Conservation (phyloP, 129 eudicot species). For the Daucus carota region DH1_v3.0 NC_030382.2:23507001-23507500, state of each 20-base stretch:
- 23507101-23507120: not conserved
- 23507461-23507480: no score
- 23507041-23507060: slow-evolving; percentile 31
- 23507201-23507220: slow-evolving; percentile 3
- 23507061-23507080: slow-evolving; percentile 58
- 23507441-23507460: no score
- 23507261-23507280: not conserved
- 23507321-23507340: not conserved
- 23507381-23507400: no score
- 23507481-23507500: no score
- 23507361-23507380: no score
- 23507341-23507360: no score
- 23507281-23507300: slow-evolving; percentile 13
- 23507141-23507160: slow-evolving; percentile 35
- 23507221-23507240: not conserved
- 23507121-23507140: not conserved
- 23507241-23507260: not conserved
- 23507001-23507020: slow-evolving; percentile 15
- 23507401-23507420: no score
- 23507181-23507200: slow-evolving; percentile 29
- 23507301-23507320: not conserved
- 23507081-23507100: slow-evolving; percentile 8
- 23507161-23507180: slow-evolving; percentile 46
- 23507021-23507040: slow-evolving; percentile 76
- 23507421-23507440: no score